phyloP scores from a whole-genome alignment of 805 yeast genomes.

The Yarrowia divulgata region DNA sequence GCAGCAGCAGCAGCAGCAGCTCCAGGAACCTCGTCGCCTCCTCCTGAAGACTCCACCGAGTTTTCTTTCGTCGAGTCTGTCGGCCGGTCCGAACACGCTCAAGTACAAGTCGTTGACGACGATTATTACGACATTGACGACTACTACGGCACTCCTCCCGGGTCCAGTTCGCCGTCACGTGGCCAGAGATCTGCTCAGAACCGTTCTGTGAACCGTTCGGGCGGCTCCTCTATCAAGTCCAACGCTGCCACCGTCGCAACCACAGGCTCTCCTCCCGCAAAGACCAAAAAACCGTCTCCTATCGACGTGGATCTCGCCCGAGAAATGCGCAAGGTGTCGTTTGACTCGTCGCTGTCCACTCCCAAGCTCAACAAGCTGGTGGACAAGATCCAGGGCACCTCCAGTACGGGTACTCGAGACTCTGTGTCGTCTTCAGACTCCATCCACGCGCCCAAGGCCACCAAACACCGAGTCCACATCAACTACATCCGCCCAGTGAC shows the following conservation, averaged over 20 bases:
- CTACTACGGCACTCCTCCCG: constrained; percentile 22
- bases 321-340: constrained; percentile 28
- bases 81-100: constrained; percentile 21
- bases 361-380: constrained; percentile 35
- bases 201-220: background rate
- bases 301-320: constrained; percentile 20
- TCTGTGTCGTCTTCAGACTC: constrained; percentile 21
- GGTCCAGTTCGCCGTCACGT: background rate
- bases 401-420: background rate
- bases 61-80: constrained; percentile 34
- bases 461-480: constrained; percentile 22
- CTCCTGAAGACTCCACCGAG: constrained; percentile 22
- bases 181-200: background rate
- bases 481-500: constrained; percentile 24
- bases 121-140: constrained; percentile 32
- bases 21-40: background rate
- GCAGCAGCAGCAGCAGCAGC: background rate
- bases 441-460: constrained; percentile 8
- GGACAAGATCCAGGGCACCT: constrained; percentile 13
- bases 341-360: constrained; percentile 21
- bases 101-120: constrained; percentile 7
- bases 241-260: background rate
- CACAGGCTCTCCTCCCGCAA: constrained; percentile 5
- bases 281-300: constrained; percentile 17
- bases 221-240: background rate